These are phyloP conservation scores for Cladosporium sp. DNA, from an alignment of 2,329 filamentous ascomycete genomes.

Conservation along the genomic window DNA sequence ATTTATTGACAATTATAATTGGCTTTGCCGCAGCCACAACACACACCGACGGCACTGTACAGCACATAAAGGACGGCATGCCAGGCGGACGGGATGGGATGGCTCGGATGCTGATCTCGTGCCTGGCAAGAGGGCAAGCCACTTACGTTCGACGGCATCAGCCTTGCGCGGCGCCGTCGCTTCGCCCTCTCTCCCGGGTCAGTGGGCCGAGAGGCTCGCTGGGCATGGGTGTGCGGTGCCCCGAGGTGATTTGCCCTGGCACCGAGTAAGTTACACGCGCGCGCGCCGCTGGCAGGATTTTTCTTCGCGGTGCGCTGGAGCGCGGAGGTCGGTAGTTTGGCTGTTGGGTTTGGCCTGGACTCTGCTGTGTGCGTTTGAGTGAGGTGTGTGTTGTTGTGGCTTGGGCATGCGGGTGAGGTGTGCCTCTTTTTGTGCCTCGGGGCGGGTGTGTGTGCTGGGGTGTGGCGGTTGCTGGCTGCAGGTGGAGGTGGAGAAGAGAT, in stretches of 20 bases:
- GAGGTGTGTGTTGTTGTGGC: neutral
- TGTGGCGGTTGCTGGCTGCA: neutral
- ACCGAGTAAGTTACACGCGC: neutral
- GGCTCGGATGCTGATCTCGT: slow-evolving; percentile 15
- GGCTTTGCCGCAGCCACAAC: neutral
- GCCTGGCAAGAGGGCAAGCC: slow-evolving; percentile 21
- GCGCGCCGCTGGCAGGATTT: slow-evolving; percentile 5
- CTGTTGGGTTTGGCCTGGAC: neutral
- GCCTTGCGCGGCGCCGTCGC: slow-evolving; percentile 11
- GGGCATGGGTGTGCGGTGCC: slow-evolving; percentile 22
- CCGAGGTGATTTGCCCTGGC: slow-evolving; percentile 8
- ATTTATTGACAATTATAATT: neutral
- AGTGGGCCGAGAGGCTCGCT: slow-evolving; percentile 19
- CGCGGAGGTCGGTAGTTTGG: neutral
- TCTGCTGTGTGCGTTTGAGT: neutral
- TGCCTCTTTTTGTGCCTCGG: neutral
- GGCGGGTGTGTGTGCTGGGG: neutral
- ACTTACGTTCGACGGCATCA: slow-evolving; percentile 21
- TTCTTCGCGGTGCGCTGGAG: neutral
- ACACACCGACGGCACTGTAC: neutral
- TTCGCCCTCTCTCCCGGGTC: slow-evolving; percentile 14
- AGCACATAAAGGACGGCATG: neutral
- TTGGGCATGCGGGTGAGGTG: slow-evolving; percentile 5
- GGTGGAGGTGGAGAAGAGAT: slow-evolving; percentile 8
- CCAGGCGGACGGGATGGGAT: neutral